Percentiles rank a stretch among this genome's conserved stretches.
Conservation (phyloP, 2,329 filamentous ascomycete genomes). For the Calonectria multiphialidica region DNA sequence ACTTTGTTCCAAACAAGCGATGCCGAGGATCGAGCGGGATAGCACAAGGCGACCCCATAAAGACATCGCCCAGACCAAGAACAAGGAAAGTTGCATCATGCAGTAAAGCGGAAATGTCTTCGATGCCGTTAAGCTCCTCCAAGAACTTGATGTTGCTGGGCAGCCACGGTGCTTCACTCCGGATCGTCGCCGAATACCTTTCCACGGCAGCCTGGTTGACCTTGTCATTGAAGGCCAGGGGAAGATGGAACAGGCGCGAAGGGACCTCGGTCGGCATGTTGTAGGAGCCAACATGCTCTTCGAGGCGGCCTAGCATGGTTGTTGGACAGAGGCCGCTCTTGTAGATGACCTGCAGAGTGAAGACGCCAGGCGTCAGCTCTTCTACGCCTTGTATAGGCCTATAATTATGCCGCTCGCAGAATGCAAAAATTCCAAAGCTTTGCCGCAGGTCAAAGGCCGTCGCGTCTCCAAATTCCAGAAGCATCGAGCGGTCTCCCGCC, state of each 20-base stretch:
- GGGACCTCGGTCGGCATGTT: slow-evolving; percentile 37
- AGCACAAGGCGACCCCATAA: slow-evolving; percentile 52
- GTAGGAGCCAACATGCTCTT: slow-evolving; percentile 40
- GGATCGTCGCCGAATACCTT: slow-evolving; percentile 72
- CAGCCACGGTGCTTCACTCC: slow-evolving; percentile 71
- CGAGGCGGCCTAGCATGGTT: slow-evolving; percentile 35
- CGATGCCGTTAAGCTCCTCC: slow-evolving; percentile 48
- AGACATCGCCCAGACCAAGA: slow-evolving; percentile 54
- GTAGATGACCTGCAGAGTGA: slow-evolving; percentile 50
- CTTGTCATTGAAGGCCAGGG: slow-evolving; percentile 54
- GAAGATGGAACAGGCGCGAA: slow-evolving; percentile 49
- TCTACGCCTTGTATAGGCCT: slow-evolving; percentile 44
- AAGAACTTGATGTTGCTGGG: slow-evolving; percentile 72
- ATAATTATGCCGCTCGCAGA: slow-evolving; percentile 46
- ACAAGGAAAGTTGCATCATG: slow-evolving; percentile 51
- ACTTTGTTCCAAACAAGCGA: slow-evolving; percentile 52
- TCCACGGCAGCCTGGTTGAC: slow-evolving; percentile 63
- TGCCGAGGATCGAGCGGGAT: slow-evolving; percentile 51
- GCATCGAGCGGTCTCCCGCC: slow-evolving; percentile 49
- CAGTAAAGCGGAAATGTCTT: slow-evolving; percentile 42
- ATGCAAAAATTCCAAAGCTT: slow-evolving; percentile 49
- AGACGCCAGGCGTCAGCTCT: slow-evolving; percentile 50
- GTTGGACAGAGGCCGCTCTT: slow-evolving; percentile 28
- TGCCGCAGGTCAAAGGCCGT: slow-evolving; percentile 47
- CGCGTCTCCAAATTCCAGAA: slow-evolving; percentile 49